Evolutionary conservation across 305 asterid species (phyloP).

Genomic region (Ajuga reptans): DNA sequence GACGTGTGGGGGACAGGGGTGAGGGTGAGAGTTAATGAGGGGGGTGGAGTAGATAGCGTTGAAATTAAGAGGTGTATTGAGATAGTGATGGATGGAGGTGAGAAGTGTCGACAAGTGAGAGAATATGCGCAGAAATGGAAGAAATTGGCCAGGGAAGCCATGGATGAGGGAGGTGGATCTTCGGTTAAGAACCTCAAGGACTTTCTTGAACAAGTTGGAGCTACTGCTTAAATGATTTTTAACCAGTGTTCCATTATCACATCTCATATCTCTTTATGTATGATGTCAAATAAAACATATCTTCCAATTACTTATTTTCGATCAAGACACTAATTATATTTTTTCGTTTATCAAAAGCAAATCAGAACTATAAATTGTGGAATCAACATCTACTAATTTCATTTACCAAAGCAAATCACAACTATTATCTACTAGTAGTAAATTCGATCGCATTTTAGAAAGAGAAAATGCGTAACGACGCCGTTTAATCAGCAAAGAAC

Average conservation of each 20-base stretch:
- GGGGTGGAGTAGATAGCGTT: constrained; percentile 27
- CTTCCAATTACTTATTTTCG: no score
- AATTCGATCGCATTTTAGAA: neutral
- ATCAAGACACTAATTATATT: no score
- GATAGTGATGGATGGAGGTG: constrained; percentile 37
- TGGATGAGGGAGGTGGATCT: constrained; percentile 30
- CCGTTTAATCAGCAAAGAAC: no score
- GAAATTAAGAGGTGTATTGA: constrained; percentile 35
- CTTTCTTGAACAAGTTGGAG: constrained; percentile 24
- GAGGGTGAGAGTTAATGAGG: constrained; percentile 23
- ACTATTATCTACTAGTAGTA: no score
- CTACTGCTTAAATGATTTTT: neutral
- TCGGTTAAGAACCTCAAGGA: constrained; percentile 27
- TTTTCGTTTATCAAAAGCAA: no score
- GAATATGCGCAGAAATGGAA: constrained; percentile 35
- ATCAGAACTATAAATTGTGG: no score
- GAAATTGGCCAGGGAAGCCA: constrained; percentile 33
- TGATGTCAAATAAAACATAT: no score
- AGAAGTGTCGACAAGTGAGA: constrained; percentile 25
- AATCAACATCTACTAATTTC: no score
- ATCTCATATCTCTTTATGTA: no score
- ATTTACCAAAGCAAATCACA: no score
- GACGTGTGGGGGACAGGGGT: constrained; percentile 28
- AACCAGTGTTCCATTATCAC: no score
- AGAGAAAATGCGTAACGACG: neutral